Conservation (phyloP, 2,329 filamentous ascomycete species). For the Neonectria faginata region DNA sequence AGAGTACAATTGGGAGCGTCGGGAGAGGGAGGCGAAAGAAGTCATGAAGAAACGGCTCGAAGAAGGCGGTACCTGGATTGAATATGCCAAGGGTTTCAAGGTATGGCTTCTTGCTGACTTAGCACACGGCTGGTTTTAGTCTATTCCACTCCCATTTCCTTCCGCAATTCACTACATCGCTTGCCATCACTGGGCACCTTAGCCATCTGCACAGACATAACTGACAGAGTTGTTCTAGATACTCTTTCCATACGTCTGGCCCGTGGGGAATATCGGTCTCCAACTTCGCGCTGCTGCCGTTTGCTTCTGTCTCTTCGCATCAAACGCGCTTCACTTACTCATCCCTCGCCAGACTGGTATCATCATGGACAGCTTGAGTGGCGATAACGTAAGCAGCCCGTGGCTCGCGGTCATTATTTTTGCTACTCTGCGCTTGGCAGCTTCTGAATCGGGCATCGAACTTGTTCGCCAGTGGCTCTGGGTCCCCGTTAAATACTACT, state of each 20-base stretch:
- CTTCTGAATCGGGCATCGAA: slow-evolving; percentile 66
- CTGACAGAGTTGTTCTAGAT: slow-evolving; percentile 58
- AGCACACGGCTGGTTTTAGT: neutral
- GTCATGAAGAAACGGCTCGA: slow-evolving; percentile 76
- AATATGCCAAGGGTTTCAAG: slow-evolving; percentile 79
- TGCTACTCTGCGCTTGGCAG: slow-evolving; percentile 62
- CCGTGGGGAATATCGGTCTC: slow-evolving; percentile 72
- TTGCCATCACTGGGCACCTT: neutral
- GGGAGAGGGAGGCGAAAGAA: slow-evolving; percentile 65
- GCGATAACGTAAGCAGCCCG: slow-evolving; percentile 59
- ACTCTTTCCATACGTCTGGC: slow-evolving; percentile 84
- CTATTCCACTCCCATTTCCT: neutral
- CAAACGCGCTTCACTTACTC: slow-evolving; percentile 80
- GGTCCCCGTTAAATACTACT: slow-evolving; percentile 69
- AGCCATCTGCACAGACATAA: neutral
- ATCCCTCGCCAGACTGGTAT: slow-evolving; percentile 85
- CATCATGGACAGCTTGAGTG: slow-evolving; percentile 76
- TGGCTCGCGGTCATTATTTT: slow-evolving; percentile 67
- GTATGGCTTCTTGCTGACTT: slow-evolving; percentile 50
- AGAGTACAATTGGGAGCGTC: slow-evolving; percentile 67
- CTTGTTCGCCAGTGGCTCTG: slow-evolving; percentile 67
- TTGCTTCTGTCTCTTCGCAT: slow-evolving; percentile 73
- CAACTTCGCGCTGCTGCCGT: slow-evolving; percentile 77
- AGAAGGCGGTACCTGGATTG: slow-evolving; percentile 80
- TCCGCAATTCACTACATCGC: neutral